A percentile compares a stretch with the other conserved stretches of the same genome.
phyloP scores from a whole-genome alignment of 257 asterid species.

The Lavandula angustifolia region DNA sequence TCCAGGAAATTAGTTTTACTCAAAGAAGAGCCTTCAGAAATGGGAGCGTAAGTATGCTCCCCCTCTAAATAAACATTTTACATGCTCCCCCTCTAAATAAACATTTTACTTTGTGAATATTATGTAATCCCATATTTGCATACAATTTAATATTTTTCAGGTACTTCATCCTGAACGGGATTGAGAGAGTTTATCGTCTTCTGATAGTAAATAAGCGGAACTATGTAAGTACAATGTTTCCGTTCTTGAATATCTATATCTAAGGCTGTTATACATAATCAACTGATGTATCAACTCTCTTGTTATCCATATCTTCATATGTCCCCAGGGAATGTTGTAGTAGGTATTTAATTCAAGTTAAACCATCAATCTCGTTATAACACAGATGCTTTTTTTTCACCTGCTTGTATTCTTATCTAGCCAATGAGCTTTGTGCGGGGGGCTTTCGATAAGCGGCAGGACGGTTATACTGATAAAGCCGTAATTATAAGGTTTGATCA shows the following conservation, averaged over 20 bases:
- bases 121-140: conserved; percentile 1
- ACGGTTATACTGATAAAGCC: conserved; percentile 95
- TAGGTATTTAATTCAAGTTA: conserved; percentile 1
- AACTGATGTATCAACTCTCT: background rate
- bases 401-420: conserved; percentile 45
- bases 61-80: conserved; percentile 1
- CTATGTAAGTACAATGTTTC: conserved; percentile 61
- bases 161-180: conserved; percentile 94
- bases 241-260: conserved; percentile 22
- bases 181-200: conserved; percentile 87
- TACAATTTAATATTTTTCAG: conserved; percentile 41
- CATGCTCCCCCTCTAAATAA: conserved; percentile 18
- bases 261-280: conserved; percentile 8
- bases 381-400: conserved; percentile 22
- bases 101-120: background rate
- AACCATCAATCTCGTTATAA: background rate
- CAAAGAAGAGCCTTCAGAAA: conserved; percentile 95
- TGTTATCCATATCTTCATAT: conserved; percentile 16
- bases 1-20: conserved; percentile 50
- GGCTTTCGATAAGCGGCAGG: conserved; percentile 85
- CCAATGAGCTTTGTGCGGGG: conserved; percentile 80
- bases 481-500: conserved; percentile 75
- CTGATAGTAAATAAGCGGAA: conserved; percentile 81
- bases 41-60: conserved; percentile 86
- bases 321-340: background rate